Conservation (phyloP, 177 flowering plant genomes). For the Vitis hybrid region DNA sequence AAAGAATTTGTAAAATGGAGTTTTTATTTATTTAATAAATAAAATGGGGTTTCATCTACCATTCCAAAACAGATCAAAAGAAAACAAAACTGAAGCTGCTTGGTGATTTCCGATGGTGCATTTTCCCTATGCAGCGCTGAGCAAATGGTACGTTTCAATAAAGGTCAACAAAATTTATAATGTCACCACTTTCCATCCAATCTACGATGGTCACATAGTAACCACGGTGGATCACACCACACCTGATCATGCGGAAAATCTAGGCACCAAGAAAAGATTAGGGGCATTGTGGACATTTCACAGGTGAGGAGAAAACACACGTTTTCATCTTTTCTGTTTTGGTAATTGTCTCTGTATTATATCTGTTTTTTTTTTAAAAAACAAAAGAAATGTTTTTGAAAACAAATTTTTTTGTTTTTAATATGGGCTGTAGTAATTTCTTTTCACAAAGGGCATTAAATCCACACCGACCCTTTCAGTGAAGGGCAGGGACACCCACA, state of each 20-base stretch:
- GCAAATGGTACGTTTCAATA: neutral
- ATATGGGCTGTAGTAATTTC: constrained; percentile 5
- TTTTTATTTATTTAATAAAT: no score
- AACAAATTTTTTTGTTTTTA: neutral
- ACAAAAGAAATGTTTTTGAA: neutral
- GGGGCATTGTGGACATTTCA: neutral
- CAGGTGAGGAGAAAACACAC: neutral
- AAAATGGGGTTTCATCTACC: no score
- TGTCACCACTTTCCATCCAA: neutral
- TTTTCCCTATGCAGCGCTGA: no score
- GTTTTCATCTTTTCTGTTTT: neutral
- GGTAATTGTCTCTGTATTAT: constrained; percentile 1
- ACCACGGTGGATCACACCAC: neutral
- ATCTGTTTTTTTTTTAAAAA: neutral
- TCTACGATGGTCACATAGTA: neutral
- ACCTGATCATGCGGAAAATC: neutral
- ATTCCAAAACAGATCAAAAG: no score
- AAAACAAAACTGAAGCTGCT: no score
- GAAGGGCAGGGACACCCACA: constrained; percentile 42
- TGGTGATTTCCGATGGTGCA: no score
- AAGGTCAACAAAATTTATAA: neutral
- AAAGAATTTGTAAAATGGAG: no score
- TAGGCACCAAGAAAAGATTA: neutral
- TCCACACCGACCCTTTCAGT: constrained; percentile 44
- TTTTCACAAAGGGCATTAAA: constrained; percentile 13